phyloP scores from a whole-genome alignment of 2,329 filamentous ascomycete species.

The Pseudocercospora musae region DNA sequence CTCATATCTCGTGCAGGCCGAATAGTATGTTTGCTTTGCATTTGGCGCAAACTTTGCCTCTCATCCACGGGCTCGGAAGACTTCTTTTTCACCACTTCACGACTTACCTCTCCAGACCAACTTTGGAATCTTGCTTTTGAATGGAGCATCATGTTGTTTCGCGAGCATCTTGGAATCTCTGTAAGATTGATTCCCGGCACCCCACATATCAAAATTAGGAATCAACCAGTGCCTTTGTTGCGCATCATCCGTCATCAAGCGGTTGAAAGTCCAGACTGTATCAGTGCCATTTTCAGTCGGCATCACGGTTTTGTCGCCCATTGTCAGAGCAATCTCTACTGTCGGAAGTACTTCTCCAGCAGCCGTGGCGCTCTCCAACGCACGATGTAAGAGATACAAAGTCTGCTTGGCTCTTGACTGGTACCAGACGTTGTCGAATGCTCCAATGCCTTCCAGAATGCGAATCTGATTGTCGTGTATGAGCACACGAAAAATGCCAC shows the following conservation, averaged over 20 bases:
- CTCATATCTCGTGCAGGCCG: too few relatives aligned
- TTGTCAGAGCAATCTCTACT: slow-evolving; percentile 48
- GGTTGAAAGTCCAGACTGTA: slow-evolving; percentile 24
- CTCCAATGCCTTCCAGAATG: slow-evolving; percentile 22
- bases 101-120: slow-evolving; percentile 26
- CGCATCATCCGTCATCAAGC: slow-evolving; percentile 23
- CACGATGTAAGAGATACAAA: slow-evolving; percentile 45
- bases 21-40: too few relatives aligned
- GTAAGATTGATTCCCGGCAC: slow-evolving; percentile 32
- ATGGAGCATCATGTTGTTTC: slow-evolving; percentile 4
- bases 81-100: slow-evolving; percentile 11
- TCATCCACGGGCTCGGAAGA: too few relatives aligned
- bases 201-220: slow-evolving; percentile 51
- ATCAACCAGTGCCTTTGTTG: slow-evolving; percentile 46
- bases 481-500: slow-evolving; percentile 19
- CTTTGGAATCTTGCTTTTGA: slow-evolving; percentile 20
- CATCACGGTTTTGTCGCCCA: slow-evolving; percentile 40
- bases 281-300: slow-evolving; percentile 11
- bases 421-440: slow-evolving; percentile 21
- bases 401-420: slow-evolving; percentile 33
- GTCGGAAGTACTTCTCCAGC: slow-evolving; percentile 41
- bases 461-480: slow-evolving; percentile 30
- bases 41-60: too few relatives aligned
- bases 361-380: slow-evolving; percentile 38
- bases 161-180: slow-evolving; percentile 18